Evolutionary conservation across 139 green algal species (phyloP), one percentile per base, ranked within the genome.

Genomic region (Diplosphaera chodatii): DNA sequence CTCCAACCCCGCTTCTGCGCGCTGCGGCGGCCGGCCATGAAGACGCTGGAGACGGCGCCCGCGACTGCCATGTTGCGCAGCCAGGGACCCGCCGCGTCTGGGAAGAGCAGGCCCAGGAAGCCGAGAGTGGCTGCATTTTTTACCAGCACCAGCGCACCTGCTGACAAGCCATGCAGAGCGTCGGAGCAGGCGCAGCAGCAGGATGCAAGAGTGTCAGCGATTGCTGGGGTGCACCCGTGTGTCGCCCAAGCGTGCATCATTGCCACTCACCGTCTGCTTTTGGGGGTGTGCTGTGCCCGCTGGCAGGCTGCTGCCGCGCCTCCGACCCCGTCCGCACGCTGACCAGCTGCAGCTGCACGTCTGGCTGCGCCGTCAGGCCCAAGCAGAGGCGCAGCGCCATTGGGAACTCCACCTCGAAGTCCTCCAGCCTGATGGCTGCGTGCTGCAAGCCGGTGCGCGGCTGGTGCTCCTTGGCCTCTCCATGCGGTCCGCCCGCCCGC

Each of bases 81-180:
- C 32, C 33, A 66, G 13, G 70, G 37, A 0, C 20, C 15, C 5
- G 25, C 29, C 20, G 31, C 28, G 23, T 74, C 76, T 15, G 76
- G 76, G 40, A 81, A 81, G 4, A 77, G 22, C 27, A 81, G 66
- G 33, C 69, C 56, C 3, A 74, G 66, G 13, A 74, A 74, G 2
- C 66, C 55, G 31, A 81, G 56, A 25, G 66, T 40, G 0, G 63
- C 71, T 0, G 71, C 71, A 3, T 62, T 63, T 27, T 72, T 64
- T 15, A 34, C 28, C 22, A 1, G 25, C 4, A 32, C 22, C 33
- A 56, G 22, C 48, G 34, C 8, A 0, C 37, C 32, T 71, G 40
- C 23, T n/a, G n/a, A n/a, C 4, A n/a, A 3, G 55, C 34, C 6
- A 32, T 21, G 10, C 66, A n/a, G n/a, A n/a, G n/a, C n/a, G n/a